phyloP scores from a whole-genome alignment of 2,329 filamentous ascomycete genomes.

The Colletotrichum agaves region DNA sequence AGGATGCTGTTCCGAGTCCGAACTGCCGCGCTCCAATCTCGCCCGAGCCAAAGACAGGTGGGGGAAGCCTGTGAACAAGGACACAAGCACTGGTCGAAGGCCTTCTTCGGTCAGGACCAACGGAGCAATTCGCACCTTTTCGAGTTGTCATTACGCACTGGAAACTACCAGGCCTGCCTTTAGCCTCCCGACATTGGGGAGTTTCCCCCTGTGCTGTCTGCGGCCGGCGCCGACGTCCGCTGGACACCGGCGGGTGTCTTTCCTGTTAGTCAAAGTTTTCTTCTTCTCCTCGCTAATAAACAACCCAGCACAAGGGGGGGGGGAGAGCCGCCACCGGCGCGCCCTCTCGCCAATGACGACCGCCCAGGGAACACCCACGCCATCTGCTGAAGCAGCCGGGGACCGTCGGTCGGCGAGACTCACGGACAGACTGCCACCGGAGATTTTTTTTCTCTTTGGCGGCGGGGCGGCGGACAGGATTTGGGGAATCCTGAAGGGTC shows the following conservation, averaged over 20 bases:
- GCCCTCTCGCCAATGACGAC: constrained; percentile 1
- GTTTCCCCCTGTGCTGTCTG: not conserved
- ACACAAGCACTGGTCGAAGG: not conserved
- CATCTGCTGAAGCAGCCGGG: not conserved
- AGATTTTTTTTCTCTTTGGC: constrained; percentile 19
- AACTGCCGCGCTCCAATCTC: not conserved
- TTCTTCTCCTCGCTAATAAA: not conserved
- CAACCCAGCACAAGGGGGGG: not conserved
- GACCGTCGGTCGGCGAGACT: constrained; percentile 16
- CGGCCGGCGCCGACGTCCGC: constrained; percentile 28
- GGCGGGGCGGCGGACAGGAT: not conserved
- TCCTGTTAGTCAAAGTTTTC: not conserved
- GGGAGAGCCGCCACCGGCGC: too few species aligned
- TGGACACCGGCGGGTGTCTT: constrained; percentile 24
- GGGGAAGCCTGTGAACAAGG: not conserved
- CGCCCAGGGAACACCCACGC: not conserved
- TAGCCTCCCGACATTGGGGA: not conserved
- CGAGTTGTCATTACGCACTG: constrained; percentile 9
- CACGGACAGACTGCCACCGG: constrained; percentile 9
- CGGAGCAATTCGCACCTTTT: not conserved
- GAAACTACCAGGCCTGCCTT: not conserved
- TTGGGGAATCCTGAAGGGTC: too few species aligned
- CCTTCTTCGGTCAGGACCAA: not conserved
- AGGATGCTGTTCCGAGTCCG: not conserved
- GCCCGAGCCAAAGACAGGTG: not conserved